Percentiles rank a stretch among this genome's conserved stretches.
These are phyloP conservation scores for Lupinus albus DNA, from an alignment of 306 rosid genomes.

Conservation along the genomic window DNA sequence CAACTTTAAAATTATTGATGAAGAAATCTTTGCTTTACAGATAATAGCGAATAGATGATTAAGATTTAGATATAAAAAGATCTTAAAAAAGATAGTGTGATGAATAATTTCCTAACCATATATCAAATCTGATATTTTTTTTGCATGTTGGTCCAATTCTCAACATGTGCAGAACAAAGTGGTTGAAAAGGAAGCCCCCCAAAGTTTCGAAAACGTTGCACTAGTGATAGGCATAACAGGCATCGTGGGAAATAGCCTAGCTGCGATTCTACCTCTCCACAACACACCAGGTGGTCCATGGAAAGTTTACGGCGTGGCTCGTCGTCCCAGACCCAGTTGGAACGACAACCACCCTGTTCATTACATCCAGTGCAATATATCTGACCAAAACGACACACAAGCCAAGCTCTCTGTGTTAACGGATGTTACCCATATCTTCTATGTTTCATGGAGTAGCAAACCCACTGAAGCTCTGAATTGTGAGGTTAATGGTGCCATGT, in stretches of 20 bases:
- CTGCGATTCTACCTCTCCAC: conserved; percentile 59
- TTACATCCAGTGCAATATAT: conserved; percentile 64
- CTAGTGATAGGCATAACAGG: conserved; percentile 55
- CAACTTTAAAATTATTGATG: too few relatives aligned
- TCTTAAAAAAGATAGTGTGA: too few relatives aligned
- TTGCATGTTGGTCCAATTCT: too few relatives aligned
- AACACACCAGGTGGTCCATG: conserved; percentile 76
- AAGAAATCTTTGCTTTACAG: too few relatives aligned
- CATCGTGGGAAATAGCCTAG: conserved; percentile 59
- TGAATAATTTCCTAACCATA: too few relatives aligned
- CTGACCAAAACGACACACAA: conserved; percentile 47
- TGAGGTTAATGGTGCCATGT: conserved; percentile 58
- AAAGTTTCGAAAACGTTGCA: conserved; percentile 43
- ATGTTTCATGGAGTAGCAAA: conserved; percentile 59
- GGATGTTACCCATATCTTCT: conserved; percentile 70
- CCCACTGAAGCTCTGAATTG: conserved; percentile 61
- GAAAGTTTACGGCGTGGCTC: conserved; percentile 78
- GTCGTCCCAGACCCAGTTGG: conserved; percentile 66
- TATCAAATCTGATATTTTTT: too few relatives aligned
- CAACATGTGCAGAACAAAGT: conserved; percentile 25
- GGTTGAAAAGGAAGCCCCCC: conserved; percentile 11
- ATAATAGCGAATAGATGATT: too few relatives aligned
- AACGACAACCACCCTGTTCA: conserved; percentile 57
- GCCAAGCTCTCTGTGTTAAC: conserved; percentile 56
- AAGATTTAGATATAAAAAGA: too few relatives aligned